A percentile compares a stretch with the other conserved stretches of the same genome.
phyloP scores from a whole-genome alignment of 345 rosid genomes.

The Sisymbrium altissimum region DNA sequence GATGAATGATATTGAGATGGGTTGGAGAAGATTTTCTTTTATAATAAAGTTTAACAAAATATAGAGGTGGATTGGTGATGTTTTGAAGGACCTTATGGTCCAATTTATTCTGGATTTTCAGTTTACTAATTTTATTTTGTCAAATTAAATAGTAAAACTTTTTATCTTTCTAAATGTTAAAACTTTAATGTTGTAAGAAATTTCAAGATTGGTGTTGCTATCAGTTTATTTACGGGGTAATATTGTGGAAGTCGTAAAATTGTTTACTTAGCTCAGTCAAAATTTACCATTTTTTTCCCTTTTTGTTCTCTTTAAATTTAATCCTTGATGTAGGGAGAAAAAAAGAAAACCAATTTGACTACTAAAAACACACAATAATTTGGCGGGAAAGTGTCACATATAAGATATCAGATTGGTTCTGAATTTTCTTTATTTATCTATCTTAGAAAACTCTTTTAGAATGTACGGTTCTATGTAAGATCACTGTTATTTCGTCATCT shows the following conservation, averaged over 20 bases:
- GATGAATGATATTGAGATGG: too few relatives aligned
- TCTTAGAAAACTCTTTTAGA: background rate
- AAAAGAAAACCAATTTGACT: background rate
- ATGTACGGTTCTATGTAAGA: background rate
- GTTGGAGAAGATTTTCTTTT: too few relatives aligned
- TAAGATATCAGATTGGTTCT: constrained; percentile 33
- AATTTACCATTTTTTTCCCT: background rate
- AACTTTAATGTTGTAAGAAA: background rate
- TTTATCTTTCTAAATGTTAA: too few relatives aligned
- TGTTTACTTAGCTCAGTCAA: background rate
- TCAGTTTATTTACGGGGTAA: background rate
- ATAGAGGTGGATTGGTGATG: too few relatives aligned
- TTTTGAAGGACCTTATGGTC: background rate
- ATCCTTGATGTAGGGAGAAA: background rate
- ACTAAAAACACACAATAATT: too few relatives aligned
- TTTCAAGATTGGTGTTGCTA: background rate
- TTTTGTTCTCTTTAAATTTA: background rate
- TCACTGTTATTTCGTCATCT: background rate
- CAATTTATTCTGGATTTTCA: background rate
- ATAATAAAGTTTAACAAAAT: too few relatives aligned
- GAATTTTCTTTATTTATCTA: background rate
- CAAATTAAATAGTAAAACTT: too few relatives aligned
- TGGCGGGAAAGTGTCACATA: constrained; percentile 43
- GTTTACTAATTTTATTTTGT: background rate
- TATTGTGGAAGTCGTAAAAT: background rate